Conservation (phyloP, 768 basidiomycete species). For the Phlebiopsis gigantea region DNA sequence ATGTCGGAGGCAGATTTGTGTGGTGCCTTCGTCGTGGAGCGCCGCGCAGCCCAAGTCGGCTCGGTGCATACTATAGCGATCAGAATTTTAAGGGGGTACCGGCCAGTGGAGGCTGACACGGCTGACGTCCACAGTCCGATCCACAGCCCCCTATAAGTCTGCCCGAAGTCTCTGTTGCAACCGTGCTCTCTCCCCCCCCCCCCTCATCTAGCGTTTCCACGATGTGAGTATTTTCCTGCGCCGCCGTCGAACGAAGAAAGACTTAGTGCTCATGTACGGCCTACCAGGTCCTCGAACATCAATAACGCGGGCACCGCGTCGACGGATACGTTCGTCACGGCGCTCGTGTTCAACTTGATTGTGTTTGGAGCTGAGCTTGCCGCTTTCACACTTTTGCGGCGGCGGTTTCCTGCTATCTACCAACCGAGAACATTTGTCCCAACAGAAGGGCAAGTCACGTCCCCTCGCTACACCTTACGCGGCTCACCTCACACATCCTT, state of each 20-base stretch:
- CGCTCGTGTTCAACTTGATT: slow-evolving; percentile 70
- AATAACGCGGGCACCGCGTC: slow-evolving; percentile 49
- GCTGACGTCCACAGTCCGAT: not conserved
- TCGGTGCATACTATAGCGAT: not conserved
- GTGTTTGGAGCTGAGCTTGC: slow-evolving; percentile 63
- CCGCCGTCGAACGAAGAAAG: not conserved
- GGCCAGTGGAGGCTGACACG: slow-evolving; percentile 1
- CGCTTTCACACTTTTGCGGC: slow-evolving; percentile 71
- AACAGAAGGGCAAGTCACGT: slow-evolving; percentile 33
- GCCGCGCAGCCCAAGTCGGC: not conserved
- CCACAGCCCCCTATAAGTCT: not conserved
- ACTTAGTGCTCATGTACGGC: not conserved
- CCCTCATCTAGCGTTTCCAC: not conserved
- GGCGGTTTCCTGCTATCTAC: slow-evolving; percentile 79
- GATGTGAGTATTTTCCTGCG: not conserved
- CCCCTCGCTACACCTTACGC: not conserved
- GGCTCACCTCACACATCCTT: slow-evolving; percentile 28
- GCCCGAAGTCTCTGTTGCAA: not conserved
- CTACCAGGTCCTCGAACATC: slow-evolving; percentile 31
- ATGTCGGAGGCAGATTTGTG: not conserved
- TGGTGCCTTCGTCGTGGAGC: not conserved
- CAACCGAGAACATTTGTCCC: slow-evolving; percentile 70
- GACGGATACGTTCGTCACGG: slow-evolving; percentile 71
- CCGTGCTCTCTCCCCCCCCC: not conserved
- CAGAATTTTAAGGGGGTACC: not conserved